Evolutionary conservation across 139 green algal genomes (phyloP).

Genomic region (Chlamydomonas sphaeroides): DNA sequence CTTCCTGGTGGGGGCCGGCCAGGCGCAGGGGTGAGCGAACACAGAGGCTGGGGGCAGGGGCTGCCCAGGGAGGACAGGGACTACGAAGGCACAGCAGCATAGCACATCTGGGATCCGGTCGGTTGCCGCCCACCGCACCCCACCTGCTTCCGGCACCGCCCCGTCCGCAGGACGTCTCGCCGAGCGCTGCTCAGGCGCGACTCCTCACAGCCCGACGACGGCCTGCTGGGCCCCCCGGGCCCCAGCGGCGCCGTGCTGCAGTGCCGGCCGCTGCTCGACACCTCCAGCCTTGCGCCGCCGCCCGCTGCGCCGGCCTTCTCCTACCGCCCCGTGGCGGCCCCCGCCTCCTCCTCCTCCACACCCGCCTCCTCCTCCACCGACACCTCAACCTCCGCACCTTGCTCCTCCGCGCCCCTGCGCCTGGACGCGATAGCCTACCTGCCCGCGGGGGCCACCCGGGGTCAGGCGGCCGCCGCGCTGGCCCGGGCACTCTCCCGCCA

Average conservation of each 20-base stretch:
- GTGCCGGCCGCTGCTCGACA: constrained; percentile 1
- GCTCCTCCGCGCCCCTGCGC: not conserved
- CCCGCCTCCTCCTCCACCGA: not conserved
- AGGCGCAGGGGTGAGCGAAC: not conserved
- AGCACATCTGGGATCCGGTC: not conserved
- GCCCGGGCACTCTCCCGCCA: not conserved
- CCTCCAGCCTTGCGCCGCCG: not conserved
- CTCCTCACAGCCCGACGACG: not conserved
- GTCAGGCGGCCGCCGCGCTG: constrained; percentile 1
- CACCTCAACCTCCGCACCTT: not conserved
- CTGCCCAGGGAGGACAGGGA: no score
- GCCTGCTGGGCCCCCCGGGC: not conserved
- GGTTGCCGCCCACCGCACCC: no score
- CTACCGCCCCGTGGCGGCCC: not conserved
- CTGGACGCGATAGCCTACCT: constrained; percentile 59
- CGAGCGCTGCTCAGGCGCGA: not conserved
- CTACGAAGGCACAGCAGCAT: not conserved
- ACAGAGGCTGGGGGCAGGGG: not conserved
- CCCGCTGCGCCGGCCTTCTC: not conserved
- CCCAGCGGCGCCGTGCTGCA: not conserved
- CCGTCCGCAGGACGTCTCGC: not conserved
- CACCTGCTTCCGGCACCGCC: not conserved
- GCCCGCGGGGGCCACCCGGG: constrained; percentile 1
- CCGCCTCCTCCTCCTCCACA: not conserved
- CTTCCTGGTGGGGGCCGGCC: not conserved